Base-by-base conservation (phyloP, 768 basidiomycete species). In the Boletus insuetus region DNA sequence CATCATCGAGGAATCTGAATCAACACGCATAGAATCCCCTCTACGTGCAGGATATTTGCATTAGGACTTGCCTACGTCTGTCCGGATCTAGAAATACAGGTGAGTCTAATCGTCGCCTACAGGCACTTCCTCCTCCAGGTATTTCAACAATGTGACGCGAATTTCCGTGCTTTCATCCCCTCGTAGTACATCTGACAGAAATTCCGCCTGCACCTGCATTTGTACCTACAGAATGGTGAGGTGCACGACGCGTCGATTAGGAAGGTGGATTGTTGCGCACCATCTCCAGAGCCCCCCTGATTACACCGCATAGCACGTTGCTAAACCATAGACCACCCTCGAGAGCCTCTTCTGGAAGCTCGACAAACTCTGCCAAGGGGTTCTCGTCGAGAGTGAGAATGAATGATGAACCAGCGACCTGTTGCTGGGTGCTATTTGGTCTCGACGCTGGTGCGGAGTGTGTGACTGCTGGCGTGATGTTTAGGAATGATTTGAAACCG, bases 311-410 rank as follows among this genome's bases (percentile, higher is more conserved):
- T 2, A 97, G 76, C 41, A 98, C 87, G 72, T 98, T 98, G 72
- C 91, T 94, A 71, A 94, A 98, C 92, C 94, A 97, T 35, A 99
- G 73, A 1, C 94, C 95, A 17, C 93, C 93, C 66, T 96, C 91
- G 26, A 95, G 75, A 2, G 83, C 94, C 61, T 97, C 94, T 49
- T 94, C 90, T 0, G 97, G 96, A 20, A 99, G 79, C 67, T 98
- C 97, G 22, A 96, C 96, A 72, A 99, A 98, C 65, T 99, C 97
- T 9, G 94, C 85, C 55, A 99, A 70, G 0, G 97, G 97, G 67
- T 99, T 99, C 69, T 99, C 97, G 52, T 98, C 97, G 8, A 99
- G 74, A 1, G 86, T 89, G 47, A 99, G 77, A 8, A 83, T 85
- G 71, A 98, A 99, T 8, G 79, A 82, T 7, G 87, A 77, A 29